Evolutionary conservation across 441 rosid genomes (phyloP).

Genomic region (Corymbia calophylla): DNA sequence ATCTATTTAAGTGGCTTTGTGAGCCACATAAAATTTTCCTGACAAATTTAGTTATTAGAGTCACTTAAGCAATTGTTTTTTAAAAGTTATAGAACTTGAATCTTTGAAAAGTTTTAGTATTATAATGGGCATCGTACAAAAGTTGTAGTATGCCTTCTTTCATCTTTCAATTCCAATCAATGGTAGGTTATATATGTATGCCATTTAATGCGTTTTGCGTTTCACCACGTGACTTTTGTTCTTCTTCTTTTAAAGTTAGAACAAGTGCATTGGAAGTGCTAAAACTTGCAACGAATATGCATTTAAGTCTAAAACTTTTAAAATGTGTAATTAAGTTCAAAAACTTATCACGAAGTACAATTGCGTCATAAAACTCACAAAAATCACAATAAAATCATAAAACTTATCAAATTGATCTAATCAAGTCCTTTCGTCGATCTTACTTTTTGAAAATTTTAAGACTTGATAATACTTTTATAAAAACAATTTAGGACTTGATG

Average conservation of each 20-base stretch:
- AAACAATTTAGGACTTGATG: not conserved
- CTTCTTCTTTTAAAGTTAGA: not conserved
- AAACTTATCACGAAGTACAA: no score
- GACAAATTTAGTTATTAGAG: not conserved
- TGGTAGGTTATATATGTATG: no score
- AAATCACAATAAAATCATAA: no score
- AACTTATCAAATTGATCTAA: not conserved
- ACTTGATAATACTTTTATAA: no score
- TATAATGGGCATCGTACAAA: no score
- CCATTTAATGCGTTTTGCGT: not conserved
- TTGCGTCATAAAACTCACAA: no score
- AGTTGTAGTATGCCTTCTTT: not conserved
- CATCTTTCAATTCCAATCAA: not conserved
- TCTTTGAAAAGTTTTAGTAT: not conserved
- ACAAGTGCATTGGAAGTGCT: not conserved
- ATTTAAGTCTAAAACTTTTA: not conserved
- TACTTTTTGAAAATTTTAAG: no score
- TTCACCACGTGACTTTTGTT: not conserved
- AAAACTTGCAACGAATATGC: no score
- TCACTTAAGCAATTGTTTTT: not conserved
- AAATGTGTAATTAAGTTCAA: no score
- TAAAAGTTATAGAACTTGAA: not conserved
- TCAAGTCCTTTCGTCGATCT: accelerated
- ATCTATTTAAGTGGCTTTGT: not conserved
- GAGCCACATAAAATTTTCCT: not conserved